Evolutionary conservation across 1,284 basidiomycete species (phyloP), one percentile per base, ranked within the genome.

Genomic region (Rhizoctonia solani): DNA sequence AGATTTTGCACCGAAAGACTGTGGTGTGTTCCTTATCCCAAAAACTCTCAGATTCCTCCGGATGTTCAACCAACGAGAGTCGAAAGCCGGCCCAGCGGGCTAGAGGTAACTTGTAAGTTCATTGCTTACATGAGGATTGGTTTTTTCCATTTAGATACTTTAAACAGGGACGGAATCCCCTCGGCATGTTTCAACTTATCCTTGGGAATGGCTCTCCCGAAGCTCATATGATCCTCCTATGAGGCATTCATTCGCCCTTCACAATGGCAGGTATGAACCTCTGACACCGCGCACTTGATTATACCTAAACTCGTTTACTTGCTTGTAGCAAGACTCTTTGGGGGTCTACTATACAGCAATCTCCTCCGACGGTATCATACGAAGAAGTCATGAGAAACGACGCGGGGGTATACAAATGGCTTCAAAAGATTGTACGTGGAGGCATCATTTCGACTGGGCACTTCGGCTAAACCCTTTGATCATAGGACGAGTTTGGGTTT

Each of bases 401-500:
- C 49, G 72, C 77, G 32, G 93, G 89, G 0, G 79, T 98, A 2
- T 86, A 87, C 73, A 86, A 88, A 71, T 95, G 94, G 90, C 76
- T 98, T 14, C 82, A 85, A 41, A 89, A 90, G 73, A 85, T 98
- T 54, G 94, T 93, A 71, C 72, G 87, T 82, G 14, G 8, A 30
- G 63, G 27, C 23, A n/a, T 23, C n/a, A n/a, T 27, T 25, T 41
- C 23, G 46, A n/a, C 14, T 30, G 5, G 34, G 50, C 23, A 42
- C 23, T n/a, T 6, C 2, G 14, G 30, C 21, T 1, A 37, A 66
- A 8, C 37, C 47, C 44, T 4, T 41, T n/a, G 55, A 1, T 29
- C 21, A 2, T 71, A 95, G 92, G 83, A 93, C 71, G 81, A 81
- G 42, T 97, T 90, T 74, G 97, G 96, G 0, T 95, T 98, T 76